Conservation (phyloP, 139 green algal species). For the Chlamydomonas sphaeroides region DNA sequence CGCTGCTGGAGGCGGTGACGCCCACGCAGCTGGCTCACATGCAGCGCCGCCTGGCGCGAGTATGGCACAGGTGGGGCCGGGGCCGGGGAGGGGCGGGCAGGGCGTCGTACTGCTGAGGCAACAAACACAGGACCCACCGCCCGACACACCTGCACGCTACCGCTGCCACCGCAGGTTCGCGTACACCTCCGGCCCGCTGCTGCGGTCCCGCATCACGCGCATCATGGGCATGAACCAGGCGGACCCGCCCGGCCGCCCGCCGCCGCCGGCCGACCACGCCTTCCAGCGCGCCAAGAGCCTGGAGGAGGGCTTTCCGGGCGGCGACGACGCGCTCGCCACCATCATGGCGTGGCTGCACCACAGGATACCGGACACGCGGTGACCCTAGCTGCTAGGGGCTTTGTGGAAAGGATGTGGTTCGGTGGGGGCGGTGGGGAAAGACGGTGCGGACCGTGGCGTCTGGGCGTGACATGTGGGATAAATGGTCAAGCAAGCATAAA, state of each 20-base stretch:
- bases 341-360: conserved; percentile 4
- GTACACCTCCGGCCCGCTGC: not conserved
- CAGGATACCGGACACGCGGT: not conserved
- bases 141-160: not conserved
- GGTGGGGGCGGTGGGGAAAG: too few species aligned
- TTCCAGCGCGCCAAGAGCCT: not conserved
- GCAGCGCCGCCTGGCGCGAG: not conserved
- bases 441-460: too few species aligned
- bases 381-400: too few species aligned
- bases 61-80: conserved; percentile 1
- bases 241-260: too few species aligned
- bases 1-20: not conserved
- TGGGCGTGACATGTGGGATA: too few species aligned
- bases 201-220: not conserved
- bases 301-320: too few species aligned
- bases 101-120: too few species aligned
- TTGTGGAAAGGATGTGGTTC: too few species aligned
- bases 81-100: too few species aligned
- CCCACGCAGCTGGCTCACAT: not conserved
- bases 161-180: not conserved
- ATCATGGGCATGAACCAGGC: not conserved
- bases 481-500: too few species aligned
- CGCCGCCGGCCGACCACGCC: not conserved
- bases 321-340: not conserved
- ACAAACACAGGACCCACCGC: too few species aligned